phyloP scores from a whole-genome alignment of 306 rosid species.

The Acacia melanoxylon region DNA sequence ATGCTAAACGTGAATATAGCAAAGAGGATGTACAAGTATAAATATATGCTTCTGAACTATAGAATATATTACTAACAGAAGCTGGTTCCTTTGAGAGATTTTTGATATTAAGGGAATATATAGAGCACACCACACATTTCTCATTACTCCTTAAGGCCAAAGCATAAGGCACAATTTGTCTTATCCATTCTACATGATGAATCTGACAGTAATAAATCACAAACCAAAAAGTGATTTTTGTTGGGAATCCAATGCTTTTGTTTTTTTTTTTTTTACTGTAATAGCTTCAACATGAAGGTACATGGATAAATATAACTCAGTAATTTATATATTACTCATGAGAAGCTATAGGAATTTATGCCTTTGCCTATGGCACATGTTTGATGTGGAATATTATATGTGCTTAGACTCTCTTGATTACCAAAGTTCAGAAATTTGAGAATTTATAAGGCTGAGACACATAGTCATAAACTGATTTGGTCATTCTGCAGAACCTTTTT shows the following conservation, averaged over 20 bases:
- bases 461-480: slow-evolving; percentile 23
- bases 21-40: neutral
- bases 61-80: slow-evolving; percentile 42
- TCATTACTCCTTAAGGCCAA: slow-evolving; percentile 36
- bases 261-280: slow-evolving; percentile 29
- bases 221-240: slow-evolving; percentile 40
- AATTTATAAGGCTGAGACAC: slow-evolving; percentile 22
- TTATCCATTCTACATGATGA: slow-evolving; percentile 63
- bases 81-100: slow-evolving; percentile 48
- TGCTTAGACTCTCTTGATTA: neutral
- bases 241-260: slow-evolving; percentile 78
- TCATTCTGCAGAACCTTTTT: slow-evolving; percentile 29
- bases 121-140: slow-evolving; percentile 38
- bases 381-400: slow-evolving; percentile 37
- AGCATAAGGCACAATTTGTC: slow-evolving; percentile 64
- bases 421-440: slow-evolving; percentile 25
- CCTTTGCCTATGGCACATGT: slow-evolving; percentile 44
- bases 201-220: slow-evolving; percentile 41
- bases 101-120: slow-evolving; percentile 46
- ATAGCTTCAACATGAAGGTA: slow-evolving; percentile 64
- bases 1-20: slow-evolving; percentile 24
- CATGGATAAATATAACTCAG: slow-evolving; percentile 31
- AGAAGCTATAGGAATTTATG: slow-evolving; percentile 43
- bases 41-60: slow-evolving; percentile 8
- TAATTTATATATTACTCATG: slow-evolving; percentile 18